Percentiles rank a stretch among this genome's conserved stretches.
These are phyloP conservation scores for Pugionium cornutum DNA, from an alignment of 345 rosid species.

Conservation along the genomic window DNA sequence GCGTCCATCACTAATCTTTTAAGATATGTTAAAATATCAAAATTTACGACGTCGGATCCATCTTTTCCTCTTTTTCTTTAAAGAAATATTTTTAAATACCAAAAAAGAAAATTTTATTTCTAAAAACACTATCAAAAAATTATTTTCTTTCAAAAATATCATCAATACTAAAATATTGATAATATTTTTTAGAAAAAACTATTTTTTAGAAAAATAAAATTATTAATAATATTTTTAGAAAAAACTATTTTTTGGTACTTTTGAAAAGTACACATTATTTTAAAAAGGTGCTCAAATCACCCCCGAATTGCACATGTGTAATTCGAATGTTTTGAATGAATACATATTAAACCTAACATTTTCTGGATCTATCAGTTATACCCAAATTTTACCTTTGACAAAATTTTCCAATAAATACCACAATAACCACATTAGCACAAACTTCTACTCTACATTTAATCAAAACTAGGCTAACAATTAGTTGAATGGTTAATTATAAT, in stretches of 20 bases:
- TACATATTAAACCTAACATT: neutral
- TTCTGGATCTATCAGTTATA: neutral
- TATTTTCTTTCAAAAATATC: no score
- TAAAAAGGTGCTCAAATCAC: neutral
- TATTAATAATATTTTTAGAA: no score
- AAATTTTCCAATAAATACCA: no score
- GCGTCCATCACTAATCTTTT: constrained; percentile 22
- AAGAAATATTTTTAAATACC: no score
- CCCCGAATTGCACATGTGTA: neutral
- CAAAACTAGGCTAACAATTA: neutral
- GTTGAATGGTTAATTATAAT: neutral
- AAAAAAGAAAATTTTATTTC: no score
- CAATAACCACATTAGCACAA: no score
- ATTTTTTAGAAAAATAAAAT: no score
- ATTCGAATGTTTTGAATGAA: neutral
- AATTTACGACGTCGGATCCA: constrained; percentile 23
- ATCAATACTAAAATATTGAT: no score
- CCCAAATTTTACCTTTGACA: no score
- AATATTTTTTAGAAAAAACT: neutral
- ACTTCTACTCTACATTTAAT: neutral
- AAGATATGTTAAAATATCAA: neutral
- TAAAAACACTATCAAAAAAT: no score
- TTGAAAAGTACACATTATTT: no score
- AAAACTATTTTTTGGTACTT: no score
- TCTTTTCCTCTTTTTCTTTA: neutral